Evolutionary conservation across 352 stramenopile species (phyloP), one percentile per base, ranked within the genome.

Genomic region (Phytophthora sansomeana): DNA sequence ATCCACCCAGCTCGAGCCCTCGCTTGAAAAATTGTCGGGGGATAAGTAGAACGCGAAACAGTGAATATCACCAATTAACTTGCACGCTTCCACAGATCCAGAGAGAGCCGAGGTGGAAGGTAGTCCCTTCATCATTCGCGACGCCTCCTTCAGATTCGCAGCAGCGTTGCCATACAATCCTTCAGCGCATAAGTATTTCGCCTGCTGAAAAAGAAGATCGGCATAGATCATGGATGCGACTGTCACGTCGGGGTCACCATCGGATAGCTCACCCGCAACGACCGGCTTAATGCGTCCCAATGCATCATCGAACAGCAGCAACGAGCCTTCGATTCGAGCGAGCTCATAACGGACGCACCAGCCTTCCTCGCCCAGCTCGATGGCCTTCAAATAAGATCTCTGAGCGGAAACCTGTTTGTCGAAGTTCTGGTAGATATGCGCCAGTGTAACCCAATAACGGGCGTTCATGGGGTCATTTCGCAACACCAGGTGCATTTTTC

Each of bases 21-120:
- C 51, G 6, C 50, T 63, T 47, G 59, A 67, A 60, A 95, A 95
- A n/a, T 90, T 67, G 10, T 72, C 55, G 5, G 86, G 85, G 6
- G 86, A 83, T 56, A 96, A 72, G 62, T 92, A 92, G 57, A 93
- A 96, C 19, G 85, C 83, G 61, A 95, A 94, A 48, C 78, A 83
- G 58, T 95, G 82, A 29, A 96, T 77, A 47, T 96, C 89, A 19
- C 86, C 89, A 2, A 95, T 74, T 32, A 96, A 50, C 67, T 95
- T 95, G 41, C 81, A 73, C 3, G 56, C 71, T 51, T 89, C 77
- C 5, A 66, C 70, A 13, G 77, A 84, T 6, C 46, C 56, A 19
- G 62, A 71, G 0, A 79, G 41, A 7, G 54, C 29, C 5, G 72
- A 75, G 2, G 66, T 62, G 1, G 67, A 75, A 19, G 68, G 71